These are phyloP conservation scores for Linnemannia hyalina DNA, from an alignment of 192 early-diverging fungal genomes.

Conservation along the genomic window DNA sequence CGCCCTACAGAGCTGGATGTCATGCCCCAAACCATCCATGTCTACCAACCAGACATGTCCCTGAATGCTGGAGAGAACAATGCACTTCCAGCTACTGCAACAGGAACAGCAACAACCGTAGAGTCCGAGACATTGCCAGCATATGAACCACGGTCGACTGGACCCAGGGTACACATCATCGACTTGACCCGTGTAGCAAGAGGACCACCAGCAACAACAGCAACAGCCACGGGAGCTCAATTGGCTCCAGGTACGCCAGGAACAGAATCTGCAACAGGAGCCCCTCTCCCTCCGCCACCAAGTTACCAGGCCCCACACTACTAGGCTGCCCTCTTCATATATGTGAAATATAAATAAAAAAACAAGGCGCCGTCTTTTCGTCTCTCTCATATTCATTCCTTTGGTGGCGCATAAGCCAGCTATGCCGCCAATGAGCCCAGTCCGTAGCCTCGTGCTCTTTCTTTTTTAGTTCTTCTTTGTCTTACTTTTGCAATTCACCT, in stretches of 20 bases:
- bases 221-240: not conserved
- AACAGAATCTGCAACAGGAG: not conserved
- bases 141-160: slow-evolving; percentile 19
- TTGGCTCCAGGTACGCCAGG: not conserved
- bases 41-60: slow-evolving; percentile 19
- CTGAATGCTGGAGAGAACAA: not conserved
- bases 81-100: not conserved
- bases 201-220: not conserved
- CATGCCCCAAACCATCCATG: not conserved
- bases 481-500: not conserved
- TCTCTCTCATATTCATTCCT: not conserved
- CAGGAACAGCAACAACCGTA: not conserved
- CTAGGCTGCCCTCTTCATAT: not conserved
- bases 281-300: not conserved
- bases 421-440: not conserved
- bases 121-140: slow-evolving; percentile 17
- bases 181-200: slow-evolving; percentile 16
- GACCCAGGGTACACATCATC: slow-evolving; percentile 20
- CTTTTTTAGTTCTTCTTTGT: not conserved
- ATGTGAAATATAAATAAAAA: not conserved
- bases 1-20: not conserved
- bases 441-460: not conserved
- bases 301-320: slow-evolving; percentile 1
- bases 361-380: not conserved
- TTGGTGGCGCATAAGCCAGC: not conserved